Conservation (phyloP, 768 basidiomycete species). For the Leucocoprinus leucothites region DNA sequence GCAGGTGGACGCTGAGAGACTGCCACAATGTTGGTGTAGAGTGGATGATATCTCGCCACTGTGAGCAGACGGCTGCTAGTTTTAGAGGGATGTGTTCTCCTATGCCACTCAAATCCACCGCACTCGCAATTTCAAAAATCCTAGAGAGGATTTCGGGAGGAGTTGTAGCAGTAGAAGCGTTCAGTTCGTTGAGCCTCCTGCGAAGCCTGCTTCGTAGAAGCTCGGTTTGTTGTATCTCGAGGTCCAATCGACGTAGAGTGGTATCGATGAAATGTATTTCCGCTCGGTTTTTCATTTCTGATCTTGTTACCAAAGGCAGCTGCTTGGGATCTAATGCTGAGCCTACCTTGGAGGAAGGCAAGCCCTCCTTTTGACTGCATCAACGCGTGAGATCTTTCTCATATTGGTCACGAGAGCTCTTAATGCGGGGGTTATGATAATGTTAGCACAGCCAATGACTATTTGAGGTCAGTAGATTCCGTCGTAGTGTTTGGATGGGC, state of each 20-base stretch:
- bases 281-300: too few species aligned
- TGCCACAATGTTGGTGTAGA: background rate
- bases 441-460: too few species aligned
- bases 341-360: too few species aligned
- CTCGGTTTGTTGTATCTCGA: background rate
- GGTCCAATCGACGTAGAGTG: background rate
- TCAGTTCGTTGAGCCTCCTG: background rate
- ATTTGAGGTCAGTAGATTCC: too few species aligned
- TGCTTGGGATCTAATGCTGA: too few species aligned
- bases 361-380: too few species aligned
- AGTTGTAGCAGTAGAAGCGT: background rate
- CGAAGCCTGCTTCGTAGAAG: background rate
- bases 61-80: background rate
- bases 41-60: background rate
- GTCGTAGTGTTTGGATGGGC: too few species aligned
- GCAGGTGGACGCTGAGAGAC: background rate
- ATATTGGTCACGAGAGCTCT: too few species aligned
- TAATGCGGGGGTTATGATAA: too few species aligned
- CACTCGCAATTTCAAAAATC: background rate
- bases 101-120: background rate
- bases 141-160: constrained; percentile 2
- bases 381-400: too few species aligned
- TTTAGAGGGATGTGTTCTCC: background rate
- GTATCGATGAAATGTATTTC: background rate
- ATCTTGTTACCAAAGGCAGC: too few species aligned